Base-by-base conservation (phyloP, 2,329 filamentous ascomycete species). In the Phialocephala subalpina region DNA sequence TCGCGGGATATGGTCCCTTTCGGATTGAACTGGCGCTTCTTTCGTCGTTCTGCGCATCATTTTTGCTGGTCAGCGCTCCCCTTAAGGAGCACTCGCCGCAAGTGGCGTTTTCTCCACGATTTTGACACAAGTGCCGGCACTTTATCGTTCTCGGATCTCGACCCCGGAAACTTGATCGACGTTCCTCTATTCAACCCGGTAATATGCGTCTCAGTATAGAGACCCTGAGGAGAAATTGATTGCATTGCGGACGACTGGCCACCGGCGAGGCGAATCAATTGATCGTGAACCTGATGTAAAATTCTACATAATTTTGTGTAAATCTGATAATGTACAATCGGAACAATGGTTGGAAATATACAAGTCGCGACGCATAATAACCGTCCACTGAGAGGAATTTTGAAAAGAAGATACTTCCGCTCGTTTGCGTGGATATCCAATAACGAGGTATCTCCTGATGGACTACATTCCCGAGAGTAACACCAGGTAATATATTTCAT, bases 401-500 rank as follows among this genome's bases (percentile, higher is more conserved):
- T 4, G n/a, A 52, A 57, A 27, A 9, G 11, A n/a, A 40, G 16
- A 57, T 40, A 36, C 55, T 35, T 36, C 36, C 14, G 29, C 20
- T 36, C 12, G 5, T 45, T 59, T 45, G 57, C 20, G n/a, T 8
- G 4, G 1, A 2, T 9, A 27, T 16, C 9, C 33, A 33, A 2
- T 25, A 20, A 53, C 7, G 33, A 60, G 9, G 58, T 60, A 60
- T 53, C 33, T 53, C 33, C 42, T 36, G 58, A 52, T 52, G 40
- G n/a, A 38, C 42, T n/a, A 52, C 20, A 29, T 52, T n/a, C 38
- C 35, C 58, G 22, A 60, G 42, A 3, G 55, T 35, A 11, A 57
- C 29, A 40, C 29, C 29, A 57, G 55, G 18, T 35, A 53, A 52
- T 60, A 18, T 60, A 60, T 60, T 60, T 36, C 55, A 49, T 52